phyloP scores from a whole-genome alignment of 2,329 filamentous ascomycete genomes.

The Penicillium concentricum region DNA sequence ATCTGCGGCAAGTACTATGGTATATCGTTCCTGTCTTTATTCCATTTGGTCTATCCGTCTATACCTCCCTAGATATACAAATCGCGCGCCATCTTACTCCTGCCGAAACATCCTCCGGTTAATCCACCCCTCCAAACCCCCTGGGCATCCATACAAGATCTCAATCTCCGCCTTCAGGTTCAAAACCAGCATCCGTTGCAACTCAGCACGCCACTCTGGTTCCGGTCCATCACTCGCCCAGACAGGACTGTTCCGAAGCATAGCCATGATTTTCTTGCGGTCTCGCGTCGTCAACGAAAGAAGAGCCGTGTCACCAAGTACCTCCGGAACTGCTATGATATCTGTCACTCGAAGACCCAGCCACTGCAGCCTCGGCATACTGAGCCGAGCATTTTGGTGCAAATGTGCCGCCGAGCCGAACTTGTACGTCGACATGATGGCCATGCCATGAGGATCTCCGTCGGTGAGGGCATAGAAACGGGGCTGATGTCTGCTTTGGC shows the following conservation, averaged over 20 bases:
- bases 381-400: constrained; percentile 52
- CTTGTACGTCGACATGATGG: constrained; percentile 63
- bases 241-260: constrained; percentile 50
- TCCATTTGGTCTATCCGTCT: neutral
- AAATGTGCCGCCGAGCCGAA: constrained; percentile 57
- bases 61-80: neutral
- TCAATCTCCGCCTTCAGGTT: constrained; percentile 64
- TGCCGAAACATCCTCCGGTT: constrained; percentile 35
- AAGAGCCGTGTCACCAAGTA: constrained; percentile 25
- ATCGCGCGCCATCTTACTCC: constrained; percentile 4
- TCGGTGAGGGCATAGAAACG: constrained; percentile 58
- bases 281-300: constrained; percentile 55
- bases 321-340: constrained; percentile 30
- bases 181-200: constrained; percentile 62
- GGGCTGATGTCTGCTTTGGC: constrained; percentile 24
- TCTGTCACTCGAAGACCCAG: constrained; percentile 55
- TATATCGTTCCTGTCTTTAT: neutral
- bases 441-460: constrained; percentile 62
- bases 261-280: constrained; percentile 53
- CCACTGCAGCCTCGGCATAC: constrained; percentile 53
- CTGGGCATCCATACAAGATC: constrained; percentile 47
- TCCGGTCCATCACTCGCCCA: constrained; percentile 47
- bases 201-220: constrained; percentile 48
- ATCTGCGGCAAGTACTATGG: neutral
- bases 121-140: constrained; percentile 47